A percentile compares a stretch with the other conserved stretches of the same genome.
These are phyloP conservation scores for Metschnikowia picachoensis DNA, from an alignment of 805 yeast species.

Conservation along the genomic window DNA sequence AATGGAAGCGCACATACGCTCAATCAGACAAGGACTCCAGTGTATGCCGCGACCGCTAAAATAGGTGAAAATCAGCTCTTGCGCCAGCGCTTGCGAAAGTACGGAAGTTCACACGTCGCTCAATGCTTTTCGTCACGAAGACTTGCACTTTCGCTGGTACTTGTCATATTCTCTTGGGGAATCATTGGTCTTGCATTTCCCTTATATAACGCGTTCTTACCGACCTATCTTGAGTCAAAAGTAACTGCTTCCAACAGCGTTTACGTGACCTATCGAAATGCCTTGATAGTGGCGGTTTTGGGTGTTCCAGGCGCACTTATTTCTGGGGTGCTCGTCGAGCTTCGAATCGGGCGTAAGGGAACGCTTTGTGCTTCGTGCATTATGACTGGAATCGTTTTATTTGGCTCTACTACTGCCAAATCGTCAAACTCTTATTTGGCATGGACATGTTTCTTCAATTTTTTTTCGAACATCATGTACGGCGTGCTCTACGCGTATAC, in stretches of 20 bases:
- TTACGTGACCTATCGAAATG: slow-evolving; percentile 23
- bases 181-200: slow-evolving; percentile 31
- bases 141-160: slow-evolving; percentile 42
- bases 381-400: slow-evolving; percentile 53
- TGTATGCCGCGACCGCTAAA: background rate
- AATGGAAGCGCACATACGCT: background rate
- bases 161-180: slow-evolving; percentile 49
- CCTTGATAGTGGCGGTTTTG: slow-evolving; percentile 16
- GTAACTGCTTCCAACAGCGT: slow-evolving; percentile 28
- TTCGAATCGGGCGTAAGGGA: slow-evolving; percentile 16
- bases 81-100: slow-evolving; percentile 16
- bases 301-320: slow-evolving; percentile 16
- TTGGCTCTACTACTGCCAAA: slow-evolving; percentile 60
- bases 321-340: slow-evolving; percentile 15
- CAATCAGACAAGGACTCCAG: background rate
- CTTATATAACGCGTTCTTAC: slow-evolving; percentile 18
- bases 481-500: slow-evolving; percentile 63
- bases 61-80: slow-evolving; percentile 3
- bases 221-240: slow-evolving; percentile 44
- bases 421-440: slow-evolving; percentile 43
- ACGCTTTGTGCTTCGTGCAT: slow-evolving; percentile 43
- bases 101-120: slow-evolving; percentile 36
- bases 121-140: slow-evolving; percentile 44
- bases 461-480: slow-evolving; percentile 47
- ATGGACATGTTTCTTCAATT: slow-evolving; percentile 46